Evolutionary conservation across 306 rosid genomes (phyloP), one percentile per base, ranked within the genome.

Genomic region (Vachellia collinsii): DNA sequence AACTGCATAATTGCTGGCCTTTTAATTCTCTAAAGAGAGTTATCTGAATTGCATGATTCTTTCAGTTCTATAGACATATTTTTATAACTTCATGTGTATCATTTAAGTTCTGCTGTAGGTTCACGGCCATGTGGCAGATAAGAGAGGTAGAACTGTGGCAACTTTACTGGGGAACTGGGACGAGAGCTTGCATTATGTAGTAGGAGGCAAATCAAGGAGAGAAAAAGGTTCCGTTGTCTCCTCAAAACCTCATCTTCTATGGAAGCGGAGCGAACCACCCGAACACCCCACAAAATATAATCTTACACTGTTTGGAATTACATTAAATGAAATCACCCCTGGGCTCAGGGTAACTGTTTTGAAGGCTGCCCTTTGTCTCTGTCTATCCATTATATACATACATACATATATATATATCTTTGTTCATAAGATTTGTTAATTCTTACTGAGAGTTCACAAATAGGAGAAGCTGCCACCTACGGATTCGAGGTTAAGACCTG

Each of bases 401-500:
- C 2, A 29, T 29, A 29, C 13, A 13, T 44, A 29, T 72, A 3
- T 34, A 1, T 25, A 29, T 50, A 34, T 29, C 54, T 50, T 39
- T 11, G 19, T 51, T 70, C 56, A 51, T 19, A 25, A 41, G 42
- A 77, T 3, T 75, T 36, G 14, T 80, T 44, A 63, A 51, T 43
- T 29, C 48, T 88, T 20, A 88, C 80, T 70, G 72, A 20, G 58
- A 70, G 42, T 79, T 70, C 4, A 47, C 79, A 69, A 75, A 83
- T 89, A 95, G 99, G 96, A 93, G 81, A 93, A 85, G 87, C 79
- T 95, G 77, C 99, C 99, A 67, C 99, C 98, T 36, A 93, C 99
- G 75, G 99, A 95, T 90, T 95, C 98, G 53, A 95, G 99, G 84
- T 86, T 95, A 46, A 91, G 99, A 71, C 99, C 99, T 22, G 99